These are phyloP conservation scores for Exophiala mesophila DNA, from an alignment of 2,329 filamentous ascomycete genomes.

Conservation along the genomic window DNA sequence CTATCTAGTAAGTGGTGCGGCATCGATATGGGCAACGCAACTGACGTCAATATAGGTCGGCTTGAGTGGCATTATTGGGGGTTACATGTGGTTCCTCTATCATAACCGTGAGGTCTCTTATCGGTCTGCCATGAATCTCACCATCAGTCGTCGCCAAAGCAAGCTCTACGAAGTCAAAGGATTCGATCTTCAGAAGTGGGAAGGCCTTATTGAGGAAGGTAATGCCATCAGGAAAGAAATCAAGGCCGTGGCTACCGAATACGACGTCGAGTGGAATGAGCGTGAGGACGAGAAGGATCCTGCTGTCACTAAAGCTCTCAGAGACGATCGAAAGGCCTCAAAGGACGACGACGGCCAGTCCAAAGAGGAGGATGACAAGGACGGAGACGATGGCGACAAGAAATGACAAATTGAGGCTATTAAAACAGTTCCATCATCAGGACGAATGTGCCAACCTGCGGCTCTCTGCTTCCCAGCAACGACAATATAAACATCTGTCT, in stretches of 20 bases:
- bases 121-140: slow-evolving; percentile 79
- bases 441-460: neutral
- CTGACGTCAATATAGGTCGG: slow-evolving; percentile 65
- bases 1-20: slow-evolving; percentile 27
- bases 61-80: slow-evolving; percentile 78
- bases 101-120: slow-evolving; percentile 87
- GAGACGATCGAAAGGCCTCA: slow-evolving; percentile 44
- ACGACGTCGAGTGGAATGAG: slow-evolving; percentile 88
- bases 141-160: slow-evolving; percentile 71
- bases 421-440: slow-evolving; percentile 10
- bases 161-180: slow-evolving; percentile 70
- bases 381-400: slow-evolving; percentile 21
- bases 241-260: slow-evolving; percentile 73
- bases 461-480: neutral
- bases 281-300: slow-evolving; percentile 65
- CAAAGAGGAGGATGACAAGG: slow-evolving; percentile 34
- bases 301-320: slow-evolving; percentile 49
- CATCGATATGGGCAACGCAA: slow-evolving; percentile 11
- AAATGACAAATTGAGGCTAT: slow-evolving; percentile 18
- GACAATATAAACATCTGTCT: neutral
- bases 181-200: slow-evolving; percentile 74
- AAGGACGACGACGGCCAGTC: slow-evolving; percentile 31
- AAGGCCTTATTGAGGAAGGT: slow-evolving; percentile 70
- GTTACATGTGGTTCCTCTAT: slow-evolving; percentile 90
- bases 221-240: slow-evolving; percentile 75